A percentile compares a stretch with the other conserved stretches of the same genome.
phyloP scores from a whole-genome alignment of 192 early-diverging fungal species.

The Coemansia sp. region DNA sequence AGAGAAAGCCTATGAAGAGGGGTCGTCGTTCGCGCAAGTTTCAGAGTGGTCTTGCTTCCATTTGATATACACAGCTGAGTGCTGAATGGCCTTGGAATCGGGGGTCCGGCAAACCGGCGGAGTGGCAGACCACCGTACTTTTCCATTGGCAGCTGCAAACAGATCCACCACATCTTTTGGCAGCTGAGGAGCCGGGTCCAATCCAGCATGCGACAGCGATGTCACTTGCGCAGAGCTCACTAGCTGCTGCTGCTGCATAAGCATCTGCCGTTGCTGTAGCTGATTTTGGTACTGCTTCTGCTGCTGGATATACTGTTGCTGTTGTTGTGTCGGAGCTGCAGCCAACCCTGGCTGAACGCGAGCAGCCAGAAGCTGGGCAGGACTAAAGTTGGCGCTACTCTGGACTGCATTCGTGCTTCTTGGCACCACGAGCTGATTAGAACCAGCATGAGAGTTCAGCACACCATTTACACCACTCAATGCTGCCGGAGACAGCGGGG shows the following conservation, averaged over 20 bases:
- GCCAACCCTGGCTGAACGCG: background rate
- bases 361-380: background rate
- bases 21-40: too few relatives aligned
- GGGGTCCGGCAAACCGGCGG: slow-evolving; percentile 10
- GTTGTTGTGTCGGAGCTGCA: background rate
- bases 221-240: too few relatives aligned
- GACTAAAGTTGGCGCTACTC: background rate
- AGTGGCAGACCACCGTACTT: slow-evolving; percentile 41
- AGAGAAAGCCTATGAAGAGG: too few relatives aligned
- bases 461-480: background rate
- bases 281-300: slow-evolving; percentile 3
- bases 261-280: slow-evolving; percentile 9
- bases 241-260: too few relatives aligned
- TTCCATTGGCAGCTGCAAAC: slow-evolving; percentile 32
- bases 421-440: background rate
- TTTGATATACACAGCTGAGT: slow-evolving; percentile 26
- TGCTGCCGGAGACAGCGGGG: background rate
- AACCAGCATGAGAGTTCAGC: background rate
- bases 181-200: slow-evolving; percentile 16
- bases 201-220: slow-evolving; percentile 17
- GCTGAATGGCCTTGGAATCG: background rate
- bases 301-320: slow-evolving; percentile 19
- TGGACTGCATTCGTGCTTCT: background rate
- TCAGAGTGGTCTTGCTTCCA: slow-evolving; percentile 50
- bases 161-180: slow-evolving; percentile 24